A percentile compares a stretch with the other conserved stretches of the same genome.
Evolutionary conservation across 2,329 filamentous ascomycete species (phyloP).

Genomic region (Pseudogymnoascus sp.): DNA sequence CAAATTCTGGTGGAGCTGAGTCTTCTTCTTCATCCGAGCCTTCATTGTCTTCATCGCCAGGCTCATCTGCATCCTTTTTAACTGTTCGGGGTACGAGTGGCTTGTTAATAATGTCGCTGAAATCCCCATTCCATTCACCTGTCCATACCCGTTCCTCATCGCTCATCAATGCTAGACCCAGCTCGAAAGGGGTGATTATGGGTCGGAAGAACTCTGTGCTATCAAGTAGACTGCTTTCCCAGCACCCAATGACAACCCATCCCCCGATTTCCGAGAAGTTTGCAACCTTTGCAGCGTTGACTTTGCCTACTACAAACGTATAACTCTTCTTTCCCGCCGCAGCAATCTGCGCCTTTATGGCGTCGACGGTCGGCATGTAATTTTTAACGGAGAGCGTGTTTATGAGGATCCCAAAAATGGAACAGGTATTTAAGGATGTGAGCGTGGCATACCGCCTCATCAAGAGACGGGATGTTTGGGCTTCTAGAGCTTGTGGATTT

Average conservation of each 20-base stretch:
- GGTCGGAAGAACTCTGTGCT: slow-evolving; percentile 83
- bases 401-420: slow-evolving; percentile 88
- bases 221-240: slow-evolving; percentile 91
- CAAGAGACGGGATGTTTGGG: slow-evolving; percentile 49
- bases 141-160: slow-evolving; percentile 79
- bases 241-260: slow-evolving; percentile 96
- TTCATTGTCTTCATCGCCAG: slow-evolving; percentile 25
- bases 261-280: slow-evolving; percentile 94
- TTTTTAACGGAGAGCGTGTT: slow-evolving; percentile 91
- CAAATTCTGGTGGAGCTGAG: slow-evolving; percentile 81
- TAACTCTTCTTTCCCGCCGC: slow-evolving; percentile 89
- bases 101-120: slow-evolving; percentile 45
- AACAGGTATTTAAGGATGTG: slow-evolving; percentile 68
- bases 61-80: slow-evolving; percentile 22
- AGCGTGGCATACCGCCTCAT: slow-evolving; percentile 84
- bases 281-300: slow-evolving; percentile 91
- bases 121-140: slow-evolving; percentile 81
- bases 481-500: slow-evolving; percentile 27
- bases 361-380: slow-evolving; percentile 73
- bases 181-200: slow-evolving; percentile 90
- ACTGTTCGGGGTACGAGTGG: slow-evolving; percentile 13
- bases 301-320: slow-evolving; percentile 90
- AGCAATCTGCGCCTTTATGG: slow-evolving; percentile 65
- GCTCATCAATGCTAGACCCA: slow-evolving; percentile 66
- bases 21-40: slow-evolving; percentile 54